Percentiles rank a stretch among this genome's conserved stretches.
These are phyloP conservation scores for Przewalskia tangutica DNA, from an alignment of 257 asterid species.

Conservation along the genomic window DNA sequence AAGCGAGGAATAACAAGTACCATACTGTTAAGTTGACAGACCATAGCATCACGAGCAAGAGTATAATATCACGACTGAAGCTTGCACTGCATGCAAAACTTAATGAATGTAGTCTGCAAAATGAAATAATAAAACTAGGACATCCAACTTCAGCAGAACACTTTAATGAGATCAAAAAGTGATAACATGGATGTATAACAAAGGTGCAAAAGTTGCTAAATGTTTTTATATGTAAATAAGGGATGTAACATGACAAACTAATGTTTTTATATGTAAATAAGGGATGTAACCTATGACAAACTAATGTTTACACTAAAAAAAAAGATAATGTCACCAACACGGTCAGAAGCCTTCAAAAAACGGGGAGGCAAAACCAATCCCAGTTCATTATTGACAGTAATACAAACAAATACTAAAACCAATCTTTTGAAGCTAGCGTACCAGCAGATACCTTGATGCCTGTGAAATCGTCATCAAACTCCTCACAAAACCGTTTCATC, in stretches of 20 bases:
- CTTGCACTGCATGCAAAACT: not conserved
- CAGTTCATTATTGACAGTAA: slow-evolving; percentile 2
- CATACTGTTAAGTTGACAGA: not conserved
- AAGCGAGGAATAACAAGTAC: not conserved
- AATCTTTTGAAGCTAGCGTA: slow-evolving; percentile 39
- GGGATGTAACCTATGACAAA: not conserved
- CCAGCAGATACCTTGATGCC: slow-evolving; percentile 85
- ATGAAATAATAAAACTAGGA: not conserved
- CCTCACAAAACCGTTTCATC: slow-evolving; percentile 63
- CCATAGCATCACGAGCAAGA: not conserved
- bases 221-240: not conserved
- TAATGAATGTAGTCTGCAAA: not conserved
- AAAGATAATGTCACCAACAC: not conserved
- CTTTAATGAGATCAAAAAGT: not conserved
- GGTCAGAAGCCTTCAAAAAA: not conserved
- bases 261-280: not conserved
- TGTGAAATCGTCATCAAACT: slow-evolving; percentile 50
- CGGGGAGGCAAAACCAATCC: slow-evolving; percentile 1
- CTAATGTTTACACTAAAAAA: not conserved
- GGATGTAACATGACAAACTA: too few relatives aligned
- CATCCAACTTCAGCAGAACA: not conserved
- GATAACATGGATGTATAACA: not conserved
- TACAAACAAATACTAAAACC: not conserved
- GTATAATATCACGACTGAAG: not conserved
- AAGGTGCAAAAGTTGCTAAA: not conserved